Evolutionary conservation across 1,284 basidiomycete genomes (phyloP).

Genomic region (Rhodotorula mucilaginosa): DNA sequence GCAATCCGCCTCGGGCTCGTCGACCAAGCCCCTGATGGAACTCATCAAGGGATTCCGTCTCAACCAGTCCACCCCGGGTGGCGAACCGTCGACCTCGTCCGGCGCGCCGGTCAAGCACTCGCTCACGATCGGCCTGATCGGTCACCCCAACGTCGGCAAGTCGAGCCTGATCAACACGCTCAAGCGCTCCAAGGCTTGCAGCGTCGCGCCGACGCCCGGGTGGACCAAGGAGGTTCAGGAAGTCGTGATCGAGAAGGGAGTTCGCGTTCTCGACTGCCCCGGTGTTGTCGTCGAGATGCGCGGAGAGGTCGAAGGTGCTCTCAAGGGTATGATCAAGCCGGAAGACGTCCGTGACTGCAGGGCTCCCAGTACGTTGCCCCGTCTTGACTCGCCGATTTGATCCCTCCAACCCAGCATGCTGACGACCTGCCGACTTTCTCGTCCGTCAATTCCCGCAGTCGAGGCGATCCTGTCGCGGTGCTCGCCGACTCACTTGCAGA

Average conservation of each 20-base stretch:
- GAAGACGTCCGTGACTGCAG: slow-evolving; percentile 90
- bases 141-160: slow-evolving; percentile 97
- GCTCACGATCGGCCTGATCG: slow-evolving; percentile 89
- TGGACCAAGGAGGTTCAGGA: slow-evolving; percentile 94
- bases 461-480: slow-evolving; percentile 79
- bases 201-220: slow-evolving; percentile 91
- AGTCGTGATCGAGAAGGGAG: slow-evolving; percentile 84
- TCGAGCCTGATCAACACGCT: slow-evolving; percentile 92
- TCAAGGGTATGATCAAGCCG: slow-evolving; percentile 90
- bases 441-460: slow-evolving; percentile 54
- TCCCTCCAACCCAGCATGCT: neutral
- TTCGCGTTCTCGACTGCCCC: slow-evolving; percentile 91
- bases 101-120: slow-evolving; percentile 28
- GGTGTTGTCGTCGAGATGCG: slow-evolving; percentile 79
- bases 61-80: neutral
- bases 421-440: neutral
- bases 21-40: slow-evolving; percentile 67
- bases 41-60: slow-evolving; percentile 81
- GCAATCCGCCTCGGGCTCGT: slow-evolving; percentile 60
- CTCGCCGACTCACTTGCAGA: slow-evolving; percentile 65
- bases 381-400: neutral
- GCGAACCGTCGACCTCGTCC: neutral
- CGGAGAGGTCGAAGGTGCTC: slow-evolving; percentile 65
- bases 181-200: slow-evolving; percentile 84
- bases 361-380: slow-evolving; percentile 64